Evolutionary conservation across 768 basidiomycete genomes (phyloP).

Genomic region (Aureoboletus auriporus): DNA sequence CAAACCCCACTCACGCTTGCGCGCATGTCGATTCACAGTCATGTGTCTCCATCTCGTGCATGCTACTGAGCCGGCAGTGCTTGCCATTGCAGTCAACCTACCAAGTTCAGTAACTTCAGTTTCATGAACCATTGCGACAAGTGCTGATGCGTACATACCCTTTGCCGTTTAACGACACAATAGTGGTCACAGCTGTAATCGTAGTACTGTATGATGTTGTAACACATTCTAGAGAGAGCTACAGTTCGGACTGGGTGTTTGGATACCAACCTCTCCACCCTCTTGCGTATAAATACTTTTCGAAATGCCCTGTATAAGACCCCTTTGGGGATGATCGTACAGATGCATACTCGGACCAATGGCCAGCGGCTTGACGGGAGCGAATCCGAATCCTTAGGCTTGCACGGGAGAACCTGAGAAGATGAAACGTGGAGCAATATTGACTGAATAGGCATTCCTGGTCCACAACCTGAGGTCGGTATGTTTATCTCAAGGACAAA

Average conservation of each 20-base stretch:
- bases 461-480: not conserved
- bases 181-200: conserved; percentile 34
- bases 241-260: conserved; percentile 2
- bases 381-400: not conserved
- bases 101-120: not conserved
- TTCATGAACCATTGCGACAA: not conserved
- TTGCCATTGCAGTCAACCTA: conserved; percentile 48
- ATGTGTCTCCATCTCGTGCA: conserved; percentile 32
- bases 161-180: conserved; percentile 28
- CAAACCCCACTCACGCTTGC: conserved; percentile 31
- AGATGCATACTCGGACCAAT: conserved; percentile 1
- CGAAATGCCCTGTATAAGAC: conserved; percentile 1
- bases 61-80: conserved; percentile 38
- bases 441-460: conserved; percentile 5
- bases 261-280: not conserved
- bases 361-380: not conserved
- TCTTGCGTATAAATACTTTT: conserved; percentile 21
- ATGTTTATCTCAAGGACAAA: conserved; percentile 4
- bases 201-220: conserved; percentile 29
- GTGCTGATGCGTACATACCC: conserved; percentile 21
- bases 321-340: conserved; percentile 3
- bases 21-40: conserved; percentile 35
- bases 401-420: conserved; percentile 12
- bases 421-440: conserved; percentile 13
- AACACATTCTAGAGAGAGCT: conserved; percentile 28